Evolutionary conservation across 1,284 basidiomycete genomes (phyloP).

Genomic region (Apiotrichum laibachii): DNA sequence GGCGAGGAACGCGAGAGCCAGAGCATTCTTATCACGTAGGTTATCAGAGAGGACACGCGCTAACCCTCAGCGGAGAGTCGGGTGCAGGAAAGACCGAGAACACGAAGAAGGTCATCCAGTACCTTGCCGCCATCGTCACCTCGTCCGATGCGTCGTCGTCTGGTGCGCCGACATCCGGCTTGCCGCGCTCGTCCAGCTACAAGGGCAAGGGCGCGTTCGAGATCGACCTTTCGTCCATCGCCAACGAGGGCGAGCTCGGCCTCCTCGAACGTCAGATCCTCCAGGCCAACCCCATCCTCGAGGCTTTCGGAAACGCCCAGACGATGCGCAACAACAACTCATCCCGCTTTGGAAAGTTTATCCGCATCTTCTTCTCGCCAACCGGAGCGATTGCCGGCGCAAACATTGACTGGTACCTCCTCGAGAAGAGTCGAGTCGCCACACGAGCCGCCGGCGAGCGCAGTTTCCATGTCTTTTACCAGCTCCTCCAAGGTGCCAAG

Average conservation of each 20-base stretch:
- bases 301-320: constrained; percentile 98
- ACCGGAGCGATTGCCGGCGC: constrained; percentile 95
- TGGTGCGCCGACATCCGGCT: constrained; percentile 36
- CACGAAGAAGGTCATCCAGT: constrained; percentile 99
- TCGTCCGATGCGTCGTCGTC: constrained; percentile 58
- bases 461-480: constrained; percentile 97
- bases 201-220: constrained; percentile 45
- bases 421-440: constrained; percentile 96
- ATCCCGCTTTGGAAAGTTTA: constrained; percentile 93
- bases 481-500: constrained; percentile 70
- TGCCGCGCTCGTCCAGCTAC: constrained; percentile 49
- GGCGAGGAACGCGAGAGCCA: constrained; percentile 96
- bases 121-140: constrained; percentile 91
- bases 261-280: constrained; percentile 94
- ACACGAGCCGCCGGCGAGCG: constrained; percentile 84
- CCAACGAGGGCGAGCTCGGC: constrained; percentile 66
- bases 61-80: constrained; percentile 76
- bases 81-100: constrained; percentile 99
- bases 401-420: constrained; percentile 97
- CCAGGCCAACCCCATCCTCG: constrained; percentile 95
- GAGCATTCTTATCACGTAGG: constrained; percentile 94
- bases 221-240: constrained; percentile 34
- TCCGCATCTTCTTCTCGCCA: constrained; percentile 90
- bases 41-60: constrained; percentile 19
- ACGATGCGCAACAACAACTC: constrained; percentile 99